phyloP scores from a whole-genome alignment of 257 asterid genomes.

The Nicotiana sylvestris region DNA sequence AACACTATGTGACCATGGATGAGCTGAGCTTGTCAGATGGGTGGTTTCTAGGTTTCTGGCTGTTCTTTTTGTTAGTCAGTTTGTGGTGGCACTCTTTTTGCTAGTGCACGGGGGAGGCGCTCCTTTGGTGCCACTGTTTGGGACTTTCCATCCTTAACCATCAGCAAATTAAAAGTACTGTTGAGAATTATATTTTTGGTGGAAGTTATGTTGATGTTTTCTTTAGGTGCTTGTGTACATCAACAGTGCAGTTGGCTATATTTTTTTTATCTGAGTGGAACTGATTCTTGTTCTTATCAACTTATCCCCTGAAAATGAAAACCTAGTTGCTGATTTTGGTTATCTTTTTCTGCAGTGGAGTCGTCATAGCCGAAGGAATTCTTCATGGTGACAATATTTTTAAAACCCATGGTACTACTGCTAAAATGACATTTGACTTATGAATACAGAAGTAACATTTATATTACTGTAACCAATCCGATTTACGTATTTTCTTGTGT shows the following conservation, averaged over 20 bases:
- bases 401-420: slow-evolving; percentile 56
- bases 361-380: slow-evolving; percentile 88
- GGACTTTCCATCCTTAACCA: not conserved
- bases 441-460: not conserved
- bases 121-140: not conserved
- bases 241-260: not conserved
- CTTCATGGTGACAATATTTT: slow-evolving; percentile 46
- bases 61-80: not conserved
- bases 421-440: not conserved
- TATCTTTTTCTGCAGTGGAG: slow-evolving; percentile 69
- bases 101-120: not conserved
- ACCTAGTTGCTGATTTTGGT: not conserved
- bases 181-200: not conserved
- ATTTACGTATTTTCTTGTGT: not conserved
- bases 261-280: not conserved
- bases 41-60: not conserved
- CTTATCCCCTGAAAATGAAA: not conserved
- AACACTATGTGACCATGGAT: not conserved
- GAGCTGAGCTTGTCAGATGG: not conserved
- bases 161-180: not conserved
- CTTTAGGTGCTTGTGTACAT: not conserved
- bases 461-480: not conserved
- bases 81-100: not conserved
- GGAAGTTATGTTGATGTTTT: not conserved
- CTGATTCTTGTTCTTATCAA: not conserved